phyloP scores from a whole-genome alignment of 2,329 filamentous ascomycete species.

The Trichocomaceae sp. region DNA sequence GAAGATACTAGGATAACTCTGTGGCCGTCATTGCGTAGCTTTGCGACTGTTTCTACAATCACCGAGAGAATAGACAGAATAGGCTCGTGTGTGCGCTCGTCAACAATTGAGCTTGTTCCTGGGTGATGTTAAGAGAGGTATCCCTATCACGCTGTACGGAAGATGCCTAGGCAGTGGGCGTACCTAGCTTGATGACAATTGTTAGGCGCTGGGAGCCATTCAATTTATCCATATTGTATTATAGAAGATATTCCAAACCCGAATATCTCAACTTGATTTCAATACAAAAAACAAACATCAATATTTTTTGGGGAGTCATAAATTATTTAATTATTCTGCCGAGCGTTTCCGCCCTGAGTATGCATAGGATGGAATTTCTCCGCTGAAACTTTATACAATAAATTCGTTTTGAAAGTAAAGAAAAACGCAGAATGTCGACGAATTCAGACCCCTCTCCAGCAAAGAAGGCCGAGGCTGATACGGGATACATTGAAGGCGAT shows the following conservation, averaged over 20 bases:
- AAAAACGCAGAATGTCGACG: not conserved
- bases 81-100: conserved; percentile 90
- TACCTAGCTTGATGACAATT: conserved; percentile 37
- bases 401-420: not conserved
- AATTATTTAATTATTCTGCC: conserved; percentile 13
- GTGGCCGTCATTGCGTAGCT: conserved; percentile 82
- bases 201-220: conserved; percentile 25
- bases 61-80: conserved; percentile 82
- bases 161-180: conserved; percentile 5
- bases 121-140: conserved; percentile 9
- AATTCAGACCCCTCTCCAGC: conserved; percentile 5
- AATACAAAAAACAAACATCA: too few relatives aligned
- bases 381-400: not conserved
- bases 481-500: conserved; percentile 35
- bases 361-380: not conserved
- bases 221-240: conserved; percentile 23
- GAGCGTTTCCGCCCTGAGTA: not conserved
- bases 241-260: not conserved
- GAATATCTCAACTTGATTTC: too few relatives aligned
- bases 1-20: conserved; percentile 94
- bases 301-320: conserved; percentile 9
- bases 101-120: conserved; percentile 99
- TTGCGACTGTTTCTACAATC: conserved; percentile 90
- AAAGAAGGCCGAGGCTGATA: conserved; percentile 22
- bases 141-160: not conserved